Evolutionary conservation across 1,139 yeast genomes (phyloP).

Genomic region (Yamadazyma oceani): DNA sequence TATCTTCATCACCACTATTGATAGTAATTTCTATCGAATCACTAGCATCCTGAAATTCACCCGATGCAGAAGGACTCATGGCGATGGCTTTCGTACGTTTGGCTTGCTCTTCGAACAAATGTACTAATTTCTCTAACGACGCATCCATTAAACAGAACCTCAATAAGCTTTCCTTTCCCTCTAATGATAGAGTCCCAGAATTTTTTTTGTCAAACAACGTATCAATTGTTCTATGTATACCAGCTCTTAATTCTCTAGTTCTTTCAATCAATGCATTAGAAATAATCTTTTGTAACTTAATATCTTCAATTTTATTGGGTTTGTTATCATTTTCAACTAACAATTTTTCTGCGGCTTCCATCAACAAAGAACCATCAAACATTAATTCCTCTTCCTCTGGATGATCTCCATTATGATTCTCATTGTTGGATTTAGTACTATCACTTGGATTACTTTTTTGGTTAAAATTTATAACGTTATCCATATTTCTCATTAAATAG

Average conservation of each 20-base stretch:
- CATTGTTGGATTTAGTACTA: background rate
- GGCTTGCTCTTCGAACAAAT: slow-evolving; percentile 45
- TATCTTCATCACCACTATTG: background rate
- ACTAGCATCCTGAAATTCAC: slow-evolving; percentile 8
- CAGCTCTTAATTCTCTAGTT: slow-evolving; percentile 40
- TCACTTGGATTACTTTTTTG: slow-evolving; percentile 4
- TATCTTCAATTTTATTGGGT: slow-evolving; percentile 32
- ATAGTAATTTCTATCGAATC: background rate
- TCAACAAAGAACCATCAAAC: slow-evolving; percentile 51
- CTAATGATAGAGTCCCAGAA: slow-evolving; percentile 38
- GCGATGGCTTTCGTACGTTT: slow-evolving; percentile 18
- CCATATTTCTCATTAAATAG: slow-evolving; percentile 83
- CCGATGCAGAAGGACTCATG: slow-evolving; percentile 27
- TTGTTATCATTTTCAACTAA: slow-evolving; percentile 40
- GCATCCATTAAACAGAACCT: slow-evolving; percentile 46
- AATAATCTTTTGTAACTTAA: slow-evolving; percentile 39
- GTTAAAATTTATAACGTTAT: slow-evolving; percentile 26
- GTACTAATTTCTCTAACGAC: slow-evolving; percentile 43
- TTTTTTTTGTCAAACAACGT: slow-evolving; percentile 37
- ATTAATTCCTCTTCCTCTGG: slow-evolving; percentile 42
- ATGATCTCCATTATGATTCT: slow-evolving; percentile 17
- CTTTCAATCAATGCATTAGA: slow-evolving; percentile 45
- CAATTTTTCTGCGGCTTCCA: slow-evolving; percentile 66
- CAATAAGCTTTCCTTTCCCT: slow-evolving; percentile 45
- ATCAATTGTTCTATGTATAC: slow-evolving; percentile 44